Base-by-base conservation (phyloP, 2,329 filamentous ascomycete species). In the Sporothrix dimorphospora region DNA sequence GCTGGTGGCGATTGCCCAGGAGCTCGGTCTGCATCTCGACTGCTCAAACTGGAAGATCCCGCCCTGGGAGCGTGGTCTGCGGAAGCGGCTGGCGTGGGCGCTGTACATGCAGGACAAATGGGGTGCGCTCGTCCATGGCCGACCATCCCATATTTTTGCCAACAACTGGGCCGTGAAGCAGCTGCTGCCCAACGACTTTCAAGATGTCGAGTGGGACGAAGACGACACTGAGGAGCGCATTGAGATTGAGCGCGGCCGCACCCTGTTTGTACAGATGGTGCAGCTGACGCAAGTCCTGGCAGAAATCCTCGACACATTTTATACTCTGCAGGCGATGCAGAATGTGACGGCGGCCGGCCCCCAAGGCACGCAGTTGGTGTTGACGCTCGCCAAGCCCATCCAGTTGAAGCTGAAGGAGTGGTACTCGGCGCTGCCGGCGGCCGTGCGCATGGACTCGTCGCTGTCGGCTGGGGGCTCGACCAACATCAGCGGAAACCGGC, bases 321-420 rank as follows among this genome's bases (percentile, higher is more conserved):
- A 94, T 82, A 93, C 91, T 1, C 87, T 94, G 71, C 88, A 90
- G 71, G 92, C 92, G n/a, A 91, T 91, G 81, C 88, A 90, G 74
- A 88, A 88, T 47, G 90, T 93, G 72, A 82, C 85, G 7, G 86
- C 88, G 66, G 91, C 91, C 8, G 91, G 91, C 0, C 81, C 85
- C 1, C 90, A 92, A 78, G 91, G 91, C 45, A 93, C 91, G 1
- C 89, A 92, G 75, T 82, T 94, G 51, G 90, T 94, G 16, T 83
- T 95, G 66, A 89, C 90, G 45, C 86, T 92, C 69, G 92, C 92
- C 16, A 95, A 95, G 79, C 92, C 92, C 1, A 92, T 95, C 27
- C 92, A 95, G 80, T 85, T 95, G 69, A 93, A 92, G 81, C 84
- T 95, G 30, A 94, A 94, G 80, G 91, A 94, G 74, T 95, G 92